Percentiles rank a stretch among this genome's conserved stretches.
phyloP scores from a whole-genome alignment of 768 basidiomycete genomes.

The Trametes elegans region DNA sequence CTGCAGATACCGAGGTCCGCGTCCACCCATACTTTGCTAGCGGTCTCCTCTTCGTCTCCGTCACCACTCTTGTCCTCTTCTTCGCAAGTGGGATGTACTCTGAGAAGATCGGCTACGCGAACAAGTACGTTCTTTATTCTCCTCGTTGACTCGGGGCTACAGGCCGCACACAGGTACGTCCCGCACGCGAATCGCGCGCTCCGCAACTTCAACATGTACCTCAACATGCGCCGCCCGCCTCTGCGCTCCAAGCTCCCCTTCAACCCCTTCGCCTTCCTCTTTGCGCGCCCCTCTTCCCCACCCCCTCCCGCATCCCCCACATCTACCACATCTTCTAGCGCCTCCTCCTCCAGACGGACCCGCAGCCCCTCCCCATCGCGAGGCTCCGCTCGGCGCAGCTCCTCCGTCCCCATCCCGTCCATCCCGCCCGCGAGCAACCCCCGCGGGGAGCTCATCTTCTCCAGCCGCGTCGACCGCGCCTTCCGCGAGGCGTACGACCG shows the following conservation, averaged over 20 bases:
- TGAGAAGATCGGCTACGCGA: slow-evolving; percentile 95
- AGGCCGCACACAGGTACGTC: slow-evolving; percentile 70
- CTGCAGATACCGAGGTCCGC: slow-evolving; percentile 38
- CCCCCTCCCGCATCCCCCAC: slow-evolving; percentile 21
- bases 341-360: slow-evolving; percentile 28
- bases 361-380: slow-evolving; percentile 34
- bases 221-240: slow-evolving; percentile 87
- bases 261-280: slow-evolving; percentile 60
- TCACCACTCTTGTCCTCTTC: slow-evolving; percentile 90
- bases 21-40: slow-evolving; percentile 75
- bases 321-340: slow-evolving; percentile 39
- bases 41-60: slow-evolving; percentile 80
- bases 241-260: slow-evolving; percentile 56
- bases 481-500: slow-evolving; percentile 94
- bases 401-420: slow-evolving; percentile 59
- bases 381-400: slow-evolving; percentile 32
- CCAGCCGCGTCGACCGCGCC: slow-evolving; percentile 72
- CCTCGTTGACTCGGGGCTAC: background rate
- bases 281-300: slow-evolving; percentile 30
- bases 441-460: slow-evolving; percentile 95
- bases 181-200: slow-evolving; percentile 93
- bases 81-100: slow-evolving; percentile 96
- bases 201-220: slow-evolving; percentile 92
- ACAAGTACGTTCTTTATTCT: slow-evolving; percentile 64
- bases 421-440: slow-evolving; percentile 90